Evolutionary conservation across 2,329 filamentous ascomycete genomes (phyloP), one percentile per base, ranked within the genome.

Genomic region (Apiospora marii): DNA sequence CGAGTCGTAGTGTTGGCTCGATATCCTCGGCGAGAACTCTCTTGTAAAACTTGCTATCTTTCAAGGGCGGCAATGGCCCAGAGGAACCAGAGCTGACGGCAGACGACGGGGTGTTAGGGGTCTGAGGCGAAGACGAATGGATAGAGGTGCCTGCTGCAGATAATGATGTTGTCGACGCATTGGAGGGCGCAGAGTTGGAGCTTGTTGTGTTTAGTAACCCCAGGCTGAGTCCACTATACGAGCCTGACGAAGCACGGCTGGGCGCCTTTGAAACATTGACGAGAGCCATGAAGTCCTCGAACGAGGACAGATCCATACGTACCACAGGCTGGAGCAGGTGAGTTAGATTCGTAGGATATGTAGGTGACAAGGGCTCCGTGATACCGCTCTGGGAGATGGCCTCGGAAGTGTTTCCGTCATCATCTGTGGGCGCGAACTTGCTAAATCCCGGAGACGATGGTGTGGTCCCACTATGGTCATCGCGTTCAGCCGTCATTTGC

Each of bases 1-100:
- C 96, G 4, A 99, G 89, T 58, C 96, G 92, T 13, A 99, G 85
- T 0, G 96, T 98, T 0, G 96, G 96, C 80, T 99, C 96, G 72
- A 99, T 94, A 79, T 99, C 96, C 81, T 99, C 96, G 27, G 90
- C 88, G 37, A 98, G 83, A 7, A 92, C 92, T 67, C 96, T 92
- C 84, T 98, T 98, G 85, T 96, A 99, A 80, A 98, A 99, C 75
- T 93, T 94, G 41, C 93, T 94, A 72, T 98, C 96, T 79, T 96
- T 97, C 53, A 99, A 84, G 5, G 92, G 91, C 3, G 89, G 91
- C 46, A 89, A 78, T 46, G 82, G 76, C 49, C 82, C 76, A 34
- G 79, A 78, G 2, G 87, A 87, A 68, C 80, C 80, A 16, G 82
- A 80, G 76, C 87, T 89, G 51, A 84, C 78, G 10, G 82, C 86